Evolutionary conservation across 1,284 basidiomycete genomes (phyloP), one percentile per base, ranked within the genome.

Genomic region (Ustilago shanxiensis): DNA sequence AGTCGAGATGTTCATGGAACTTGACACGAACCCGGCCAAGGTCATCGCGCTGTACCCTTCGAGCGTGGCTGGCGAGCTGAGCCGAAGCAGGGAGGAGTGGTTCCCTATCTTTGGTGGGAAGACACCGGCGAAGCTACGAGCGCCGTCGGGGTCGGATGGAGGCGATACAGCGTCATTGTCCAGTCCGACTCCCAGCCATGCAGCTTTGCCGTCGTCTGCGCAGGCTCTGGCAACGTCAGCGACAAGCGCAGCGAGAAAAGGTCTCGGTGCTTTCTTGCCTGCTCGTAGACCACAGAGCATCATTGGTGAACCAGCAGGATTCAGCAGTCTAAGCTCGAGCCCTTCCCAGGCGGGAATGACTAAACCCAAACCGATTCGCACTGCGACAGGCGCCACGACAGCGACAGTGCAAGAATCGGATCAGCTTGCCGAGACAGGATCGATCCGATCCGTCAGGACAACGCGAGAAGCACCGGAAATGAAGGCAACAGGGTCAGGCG

Each of bases 21-120:
- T 96, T 50, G 93, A 98, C 77, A 89, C 94, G 72, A 96, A 97
- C 81, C 96, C 96, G 0, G 94, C 95, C 2, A 94, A 95, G 82
- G 93, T 99, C 0, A 90, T 99, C 14, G 93, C 95, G 0, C 88
- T 98, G 4, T 99, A 93, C 85, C 93, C 95, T 0, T 89, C 92
- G 52, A 88, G 88, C 18, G 90, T 99, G 1, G 90, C 95, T 0
- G 96, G 96, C 4, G 89, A 92, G 33, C 87, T 98, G 13, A 88
- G 91, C 14, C 89, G 92, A 0, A 89, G 91, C 16, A 89, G 87
- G 37, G 84, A 91, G 1, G 88, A 89, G n/a, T 96, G 95, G 93
- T 92, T 95, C 83, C 88, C 89, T 2, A 87, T 96, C 9, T 98
- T 94, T 86, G 95, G 95, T 11, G 95, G 95, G 0, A 92, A 92